These are phyloP conservation scores for Quercus parvula DNA, from an alignment of 306 rosid genomes.

Conservation along the genomic window DNA sequence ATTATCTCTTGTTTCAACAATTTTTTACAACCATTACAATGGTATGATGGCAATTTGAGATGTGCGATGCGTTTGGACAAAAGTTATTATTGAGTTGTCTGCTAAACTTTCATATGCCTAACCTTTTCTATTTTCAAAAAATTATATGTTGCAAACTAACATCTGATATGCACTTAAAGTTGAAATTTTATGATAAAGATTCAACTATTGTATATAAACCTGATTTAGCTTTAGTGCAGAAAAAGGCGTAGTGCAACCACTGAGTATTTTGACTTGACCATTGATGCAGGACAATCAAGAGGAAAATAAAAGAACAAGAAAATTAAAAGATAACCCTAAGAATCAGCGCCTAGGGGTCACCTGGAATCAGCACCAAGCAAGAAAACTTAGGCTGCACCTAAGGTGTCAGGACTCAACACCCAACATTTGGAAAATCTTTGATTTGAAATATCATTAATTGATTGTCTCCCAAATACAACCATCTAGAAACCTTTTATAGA, in stretches of 20 bases:
- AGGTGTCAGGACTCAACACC: no score
- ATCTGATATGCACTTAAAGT: not conserved
- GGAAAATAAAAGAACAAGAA: no score
- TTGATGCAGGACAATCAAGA: no score
- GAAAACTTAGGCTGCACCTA: no score
- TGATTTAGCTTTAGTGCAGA: not conserved
- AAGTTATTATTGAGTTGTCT: not conserved
- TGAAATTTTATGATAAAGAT: not conserved
- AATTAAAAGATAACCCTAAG: no score
- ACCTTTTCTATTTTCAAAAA: not conserved
- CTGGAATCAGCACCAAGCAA: no score
- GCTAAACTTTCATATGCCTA: not conserved
- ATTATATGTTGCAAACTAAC: not conserved
- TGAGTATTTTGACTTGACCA: not conserved
- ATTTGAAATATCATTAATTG: no score
- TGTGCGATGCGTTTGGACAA: not conserved
- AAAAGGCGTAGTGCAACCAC: not conserved
- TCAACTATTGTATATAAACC: not conserved
- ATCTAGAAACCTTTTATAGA: no score
- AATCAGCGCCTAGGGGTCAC: no score
- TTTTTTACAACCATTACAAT: not conserved
- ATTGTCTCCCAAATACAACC: no score
- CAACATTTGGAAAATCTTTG: no score
- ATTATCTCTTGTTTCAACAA: not conserved
- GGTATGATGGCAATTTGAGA: not conserved